Evolutionary conservation across 2,329 filamentous ascomycete genomes (phyloP), one percentile per base, ranked within the genome.

Genomic region (Scolecobasidium constrictum): DNA sequence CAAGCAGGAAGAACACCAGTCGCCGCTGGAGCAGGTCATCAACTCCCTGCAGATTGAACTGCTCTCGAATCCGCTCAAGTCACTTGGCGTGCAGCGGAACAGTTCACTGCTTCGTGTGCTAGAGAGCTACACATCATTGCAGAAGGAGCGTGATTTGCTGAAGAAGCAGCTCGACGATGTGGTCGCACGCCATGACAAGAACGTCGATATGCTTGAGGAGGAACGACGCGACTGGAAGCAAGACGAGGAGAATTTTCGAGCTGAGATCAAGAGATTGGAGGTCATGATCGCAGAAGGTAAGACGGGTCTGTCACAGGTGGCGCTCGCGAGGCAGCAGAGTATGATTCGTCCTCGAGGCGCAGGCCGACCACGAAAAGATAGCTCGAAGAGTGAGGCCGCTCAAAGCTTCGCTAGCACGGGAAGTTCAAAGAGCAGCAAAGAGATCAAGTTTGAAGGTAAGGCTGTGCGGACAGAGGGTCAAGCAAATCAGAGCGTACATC

Each of bases 41-140:
- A n/a, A 31, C n/a, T 31, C 26, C 26, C n/a, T 31, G n/a, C 26
- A 31, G 9, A 31, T 7, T n/a, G 26, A n/a, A n/a, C 26, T 31
- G 9, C 9, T 31, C 9, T 9, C 9, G 26, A n/a, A 31, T n/a
- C 9, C 26, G 26, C n/a, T 31, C 13, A 42, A 42, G 39, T 33
- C 51, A 22, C 43, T 44, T 26, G 28, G 20, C 39, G 31, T 28
- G 20, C 31, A 42, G n/a, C 31, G n/a, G 16, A 41, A 44, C 15
- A 34, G 35, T 12, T 20, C 42, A 16, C 4, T 39, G 13, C 36
- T 38, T 22, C 15, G 36, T 9, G 35, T 39, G 3, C 38, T 44
- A 3, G 42, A 44, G 17, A 35, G 28, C 3, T 44, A 40, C n/a
- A 31, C 21, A 3, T 11, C n/a, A 22, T 19, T 44, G 35, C 12